Base-by-base conservation (phyloP, 768 basidiomycete species). In the Amanita thiersii region DNA sequence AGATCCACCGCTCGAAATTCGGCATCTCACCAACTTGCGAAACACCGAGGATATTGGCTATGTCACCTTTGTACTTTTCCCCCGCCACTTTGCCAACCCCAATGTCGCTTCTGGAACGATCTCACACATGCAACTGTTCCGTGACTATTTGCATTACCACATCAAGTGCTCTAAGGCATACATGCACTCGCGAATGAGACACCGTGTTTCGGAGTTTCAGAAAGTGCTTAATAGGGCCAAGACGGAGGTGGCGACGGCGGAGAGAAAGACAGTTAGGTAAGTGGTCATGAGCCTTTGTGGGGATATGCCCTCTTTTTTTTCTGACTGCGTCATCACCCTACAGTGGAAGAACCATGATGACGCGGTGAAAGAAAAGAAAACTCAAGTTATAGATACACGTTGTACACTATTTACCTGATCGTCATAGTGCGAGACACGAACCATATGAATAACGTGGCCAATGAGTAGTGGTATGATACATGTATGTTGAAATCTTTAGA, bases 161-260 rank as follows among this genome's bases (percentile, higher is more conserved):
- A 96, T 99, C 74, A 98, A 94, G 55, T 93, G 91, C 58, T 92
- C 85, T 39, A 97, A 97, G 62, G 96, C 94, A 0, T 98, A 99
- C 65, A 94, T 99, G 90, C 94, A 98, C 63, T 93, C 90, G 2
- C 73, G 96, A 33, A 93, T 98, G 91, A 73, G 96, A 46, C 73
- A 84, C 52, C 80, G 96, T 7, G 96, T 96, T 9, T 77, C 86
- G 1, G 90, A 96, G 62, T 98, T 99, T 71, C 86, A 90, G 64
- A 91, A 91, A 62, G 81, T 99, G 39, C 63, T 99, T 55, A 98
- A 98, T 57, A 70, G 96, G 38, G 93, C 96, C 5, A 98, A 97
- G 75, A 85, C 87, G 18, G 96, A 98, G 61, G 79, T 77, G 4
- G 81, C 79, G 2, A 77, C 75, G 2, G 73, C 70, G 1, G 92